phyloP scores from a whole-genome alignment of 805 yeast genomes.

The Candida fluviatilis region DNA sequence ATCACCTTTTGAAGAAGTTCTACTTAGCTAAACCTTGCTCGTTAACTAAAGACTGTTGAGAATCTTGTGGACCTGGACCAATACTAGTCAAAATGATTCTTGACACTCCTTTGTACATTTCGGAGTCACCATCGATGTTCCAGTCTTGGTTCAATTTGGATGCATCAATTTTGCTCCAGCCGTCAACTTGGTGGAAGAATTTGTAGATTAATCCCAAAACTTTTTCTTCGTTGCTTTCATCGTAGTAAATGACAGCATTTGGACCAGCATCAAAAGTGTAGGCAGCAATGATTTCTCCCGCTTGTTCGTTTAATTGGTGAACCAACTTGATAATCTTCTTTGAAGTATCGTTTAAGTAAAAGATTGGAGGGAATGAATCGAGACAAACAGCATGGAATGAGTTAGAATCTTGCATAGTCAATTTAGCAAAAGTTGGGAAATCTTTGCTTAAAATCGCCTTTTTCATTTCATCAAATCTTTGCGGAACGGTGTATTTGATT shows the following conservation, averaged over 20 bases:
- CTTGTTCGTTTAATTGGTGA: conserved; percentile 68
- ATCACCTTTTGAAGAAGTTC: too few species aligned
- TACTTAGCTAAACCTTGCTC: conserved; percentile 56
- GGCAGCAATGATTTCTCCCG: conserved; percentile 77
- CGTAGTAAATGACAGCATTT: conserved; percentile 92
- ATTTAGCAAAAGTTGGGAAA: conserved; percentile 76
- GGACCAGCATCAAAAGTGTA: conserved; percentile 99
- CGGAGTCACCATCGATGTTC: conserved; percentile 41
- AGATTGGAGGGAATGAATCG: conserved; percentile 94
- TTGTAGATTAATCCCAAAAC: conserved; percentile 68
- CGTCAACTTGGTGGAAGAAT: conserved; percentile 55
- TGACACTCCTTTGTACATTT: conserved; percentile 67
- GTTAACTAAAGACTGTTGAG: conserved; percentile 53
- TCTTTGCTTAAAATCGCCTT: conserved; percentile 67
- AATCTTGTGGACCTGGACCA: conserved; percentile 80
- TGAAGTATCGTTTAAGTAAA: conserved; percentile 88
- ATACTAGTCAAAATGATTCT: conserved; percentile 80
- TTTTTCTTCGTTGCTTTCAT: conserved; percentile 64
- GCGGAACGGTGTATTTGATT: conserved; percentile 78
- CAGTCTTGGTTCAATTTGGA: conserved; percentile 15
- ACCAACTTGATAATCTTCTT: conserved; percentile 74
- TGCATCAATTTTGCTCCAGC: conserved; percentile 54
- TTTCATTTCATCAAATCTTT: conserved; percentile 79
- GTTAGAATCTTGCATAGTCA: conserved; percentile 95
- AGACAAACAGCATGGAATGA: conserved; percentile 98